Base-by-base conservation (phyloP, 345 rosid species). In the Gossypium rotundifolium region DNA sequence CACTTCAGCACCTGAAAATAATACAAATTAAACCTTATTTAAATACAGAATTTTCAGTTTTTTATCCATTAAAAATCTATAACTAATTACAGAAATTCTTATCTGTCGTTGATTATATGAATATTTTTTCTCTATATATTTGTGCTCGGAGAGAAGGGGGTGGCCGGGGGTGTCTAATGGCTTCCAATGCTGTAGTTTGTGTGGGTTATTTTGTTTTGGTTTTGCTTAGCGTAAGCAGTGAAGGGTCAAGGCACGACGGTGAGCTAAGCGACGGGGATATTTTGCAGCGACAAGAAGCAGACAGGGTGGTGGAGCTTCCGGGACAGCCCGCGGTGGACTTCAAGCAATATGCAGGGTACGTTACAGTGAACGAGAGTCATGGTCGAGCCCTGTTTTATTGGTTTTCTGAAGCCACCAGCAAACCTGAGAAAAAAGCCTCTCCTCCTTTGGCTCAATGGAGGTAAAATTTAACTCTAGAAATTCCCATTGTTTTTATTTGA, bases 391-490 rank as follows among this genome's bases (percentile, higher is more conserved):
- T 91, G 80, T 89, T 89, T 69, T 91, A 91, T 83, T 91, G 97
- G 94, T 91, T 91, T 71, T 91, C 89, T 51, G 91, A 91, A 77
- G 91, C 97, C 22, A 68, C 85, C 3, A 60, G 60, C 3, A 74
- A 79, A 17, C 90, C 93, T 42, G 62, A 78, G 33, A 44, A 77
- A 13, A 82, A 86, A n/a, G 27, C 97, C 97, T 65, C 82, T 91
- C 38, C 87, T 89, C 57, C 86, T 89, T n/a, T 91, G 97, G 97
- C 89, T 91, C 80, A 91, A 91, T 72, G 96, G 96, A 91, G 96
- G 93, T 91, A 87, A 20, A 48, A 3, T 29, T 29, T 29, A 29
- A 29, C 33, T 29, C 33, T 29, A 29, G 33, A 29, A 29, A 3
- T 29, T 29, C 33, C 5, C 33, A 0, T 29, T 29, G 5, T 3